phyloP scores from a whole-genome alignment of 305 asterid genomes.

The Fraxinus greggii region DNA sequence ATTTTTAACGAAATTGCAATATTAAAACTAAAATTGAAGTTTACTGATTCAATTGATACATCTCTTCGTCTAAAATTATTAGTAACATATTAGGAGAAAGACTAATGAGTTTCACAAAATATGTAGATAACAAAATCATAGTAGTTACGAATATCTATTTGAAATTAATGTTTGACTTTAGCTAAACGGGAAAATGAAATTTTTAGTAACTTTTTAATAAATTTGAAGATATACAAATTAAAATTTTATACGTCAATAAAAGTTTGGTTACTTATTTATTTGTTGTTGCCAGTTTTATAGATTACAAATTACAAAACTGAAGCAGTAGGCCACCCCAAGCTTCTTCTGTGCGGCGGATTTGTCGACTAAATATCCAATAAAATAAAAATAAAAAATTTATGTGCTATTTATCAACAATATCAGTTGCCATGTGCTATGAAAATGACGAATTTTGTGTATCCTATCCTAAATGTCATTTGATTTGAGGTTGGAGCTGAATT shows the following conservation, averaged over 20 bases:
- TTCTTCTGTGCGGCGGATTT: not conserved
- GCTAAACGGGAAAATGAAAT: too few relatives aligned
- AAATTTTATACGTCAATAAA: too few relatives aligned
- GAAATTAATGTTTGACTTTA: not conserved
- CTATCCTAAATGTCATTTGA: too few relatives aligned
- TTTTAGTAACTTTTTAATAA: not conserved
- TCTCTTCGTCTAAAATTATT: too few relatives aligned
- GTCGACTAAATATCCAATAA: too few relatives aligned
- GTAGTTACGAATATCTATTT: too few relatives aligned
- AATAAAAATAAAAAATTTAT: too few relatives aligned
- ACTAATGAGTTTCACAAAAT: not conserved
- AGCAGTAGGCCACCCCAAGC: not conserved
- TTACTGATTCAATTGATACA: not conserved
- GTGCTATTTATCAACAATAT: too few relatives aligned
- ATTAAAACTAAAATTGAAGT: not conserved
- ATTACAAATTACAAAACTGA: not conserved
- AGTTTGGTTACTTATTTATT: too few relatives aligned
- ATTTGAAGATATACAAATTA: not conserved
- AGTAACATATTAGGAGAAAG: not conserved
- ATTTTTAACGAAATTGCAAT: not conserved
- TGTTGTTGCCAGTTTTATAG: not conserved
- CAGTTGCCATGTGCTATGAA: too few relatives aligned
- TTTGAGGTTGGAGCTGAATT: not conserved
- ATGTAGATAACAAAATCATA: not conserved
- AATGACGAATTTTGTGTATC: too few relatives aligned